Conservation (phyloP, 2,329 filamentous ascomycete genomes). For the Trichoderma asperellum region DNA sequence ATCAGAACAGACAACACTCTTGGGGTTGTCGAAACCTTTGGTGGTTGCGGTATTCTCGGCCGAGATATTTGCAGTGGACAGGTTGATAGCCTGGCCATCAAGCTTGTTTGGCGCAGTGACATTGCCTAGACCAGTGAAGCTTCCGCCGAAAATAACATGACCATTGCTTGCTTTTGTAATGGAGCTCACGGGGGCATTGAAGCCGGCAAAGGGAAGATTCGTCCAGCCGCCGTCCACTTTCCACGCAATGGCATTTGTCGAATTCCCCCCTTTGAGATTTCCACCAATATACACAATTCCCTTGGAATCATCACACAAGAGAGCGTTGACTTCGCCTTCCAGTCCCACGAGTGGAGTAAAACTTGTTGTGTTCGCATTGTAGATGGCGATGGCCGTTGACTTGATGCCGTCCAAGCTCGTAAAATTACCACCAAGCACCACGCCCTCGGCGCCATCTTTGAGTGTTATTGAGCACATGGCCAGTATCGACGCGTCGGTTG, state of each 20-base stretch:
- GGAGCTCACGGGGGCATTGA: constrained; percentile 88
- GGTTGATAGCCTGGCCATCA: constrained; percentile 80
- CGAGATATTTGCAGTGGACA: constrained; percentile 76
- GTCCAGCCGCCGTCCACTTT: constrained; percentile 68
- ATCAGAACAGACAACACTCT: constrained; percentile 77
- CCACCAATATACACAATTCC: constrained; percentile 91
- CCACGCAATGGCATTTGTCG: constrained; percentile 90
- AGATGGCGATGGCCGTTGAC: constrained; percentile 79
- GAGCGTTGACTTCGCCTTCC: constrained; percentile 76
- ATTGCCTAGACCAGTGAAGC: constrained; percentile 87
- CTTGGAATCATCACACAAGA: constrained; percentile 78
- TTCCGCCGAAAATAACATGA: constrained; percentile 89
- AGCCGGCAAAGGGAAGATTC: constrained; percentile 86
- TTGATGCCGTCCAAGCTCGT: constrained; percentile 80
- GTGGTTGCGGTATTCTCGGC: constrained; percentile 64
- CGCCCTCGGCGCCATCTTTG: constrained; percentile 69
- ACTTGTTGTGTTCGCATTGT: constrained; percentile 71
- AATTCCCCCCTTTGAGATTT: constrained; percentile 77
- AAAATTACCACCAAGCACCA: constrained; percentile 93
- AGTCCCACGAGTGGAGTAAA: constrained; percentile 80
- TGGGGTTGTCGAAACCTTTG: constrained; percentile 72
- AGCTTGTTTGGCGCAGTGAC: constrained; percentile 67
- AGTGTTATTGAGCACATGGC: constrained; percentile 82
- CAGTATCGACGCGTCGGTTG: constrained; percentile 81
- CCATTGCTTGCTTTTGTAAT: constrained; percentile 80